phyloP scores from a whole-genome alignment of 177 flowering plant species.

The Vitis hybrid region DNA sequence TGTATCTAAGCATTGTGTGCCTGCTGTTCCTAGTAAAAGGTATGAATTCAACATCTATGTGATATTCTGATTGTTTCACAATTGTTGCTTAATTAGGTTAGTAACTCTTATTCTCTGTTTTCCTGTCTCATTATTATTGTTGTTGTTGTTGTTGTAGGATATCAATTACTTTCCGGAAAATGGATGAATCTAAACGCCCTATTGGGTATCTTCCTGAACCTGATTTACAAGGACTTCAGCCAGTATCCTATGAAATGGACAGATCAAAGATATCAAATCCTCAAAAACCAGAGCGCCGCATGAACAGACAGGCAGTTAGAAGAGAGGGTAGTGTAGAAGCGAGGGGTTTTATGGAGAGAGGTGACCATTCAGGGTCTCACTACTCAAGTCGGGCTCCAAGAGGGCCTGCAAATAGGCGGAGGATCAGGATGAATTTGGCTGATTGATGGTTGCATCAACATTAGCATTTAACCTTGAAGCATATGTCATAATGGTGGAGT shows the following conservation, averaged over 20 bases:
- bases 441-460: constrained; percentile 8
- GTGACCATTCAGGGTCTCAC: constrained; percentile 26
- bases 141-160: constrained; percentile 48
- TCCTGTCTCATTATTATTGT: background rate
- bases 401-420: constrained; percentile 25
- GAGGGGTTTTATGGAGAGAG: constrained; percentile 23
- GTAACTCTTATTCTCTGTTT: background rate
- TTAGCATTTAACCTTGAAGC: no score
- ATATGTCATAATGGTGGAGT: background rate
- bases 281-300: constrained; percentile 20
- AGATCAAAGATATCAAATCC: constrained; percentile 23
- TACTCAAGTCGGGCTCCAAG: constrained; percentile 21
- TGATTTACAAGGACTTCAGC: constrained; percentile 76
- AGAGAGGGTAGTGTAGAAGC: constrained; percentile 24
- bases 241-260: constrained; percentile 52
- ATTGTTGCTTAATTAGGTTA: background rate
- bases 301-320: constrained; percentile 21
- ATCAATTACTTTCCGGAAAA: constrained; percentile 91
- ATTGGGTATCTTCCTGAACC: constrained; percentile 58
- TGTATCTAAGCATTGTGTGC: constrained; percentile 94
- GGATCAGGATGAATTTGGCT: constrained; percentile 20
- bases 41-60: constrained; percentile 11
- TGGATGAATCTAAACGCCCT: constrained; percentile 80
- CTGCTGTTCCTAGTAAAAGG: constrained; percentile 92
- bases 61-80: background rate